These are phyloP conservation scores for Phytophthora hybrid DNA, from an alignment of 352 stramenopile species.

Conservation along the genomic window DNA sequence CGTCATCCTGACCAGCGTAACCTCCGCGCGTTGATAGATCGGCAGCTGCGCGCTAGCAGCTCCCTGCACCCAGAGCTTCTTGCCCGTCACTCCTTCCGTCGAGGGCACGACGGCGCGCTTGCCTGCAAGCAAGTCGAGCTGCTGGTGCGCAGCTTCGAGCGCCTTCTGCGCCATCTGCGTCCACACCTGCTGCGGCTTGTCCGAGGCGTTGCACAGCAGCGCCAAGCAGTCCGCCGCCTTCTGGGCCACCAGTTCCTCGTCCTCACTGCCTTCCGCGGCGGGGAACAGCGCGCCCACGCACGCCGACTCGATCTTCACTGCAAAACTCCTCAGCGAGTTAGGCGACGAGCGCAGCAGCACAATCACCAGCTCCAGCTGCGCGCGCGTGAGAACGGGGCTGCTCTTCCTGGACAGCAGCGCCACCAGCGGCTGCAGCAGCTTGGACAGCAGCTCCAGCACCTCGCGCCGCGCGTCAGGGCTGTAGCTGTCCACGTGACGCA, in stretches of 20 bases:
- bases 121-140: conserved; percentile 71
- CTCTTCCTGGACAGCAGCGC: conserved; percentile 51
- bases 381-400: conserved; percentile 21
- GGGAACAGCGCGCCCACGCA: conserved; percentile 43
- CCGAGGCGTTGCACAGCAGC: conserved; percentile 63
- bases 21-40: conserved; percentile 68
- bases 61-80: conserved; percentile 73
- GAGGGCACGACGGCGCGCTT: conserved; percentile 44
- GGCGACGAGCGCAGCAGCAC: conserved; percentile 62
- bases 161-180: conserved; percentile 71
- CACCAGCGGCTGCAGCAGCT: conserved; percentile 67
- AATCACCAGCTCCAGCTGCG: conserved; percentile 53
- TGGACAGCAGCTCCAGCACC: conserved; percentile 64
- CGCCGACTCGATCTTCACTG: conserved; percentile 72
- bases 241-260: conserved; percentile 25
- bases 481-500: conserved; percentile 62
- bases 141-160: conserved; percentile 66
- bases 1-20: conserved; percentile 50
- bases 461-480: conserved; percentile 67
- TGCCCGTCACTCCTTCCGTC: conserved; percentile 41
- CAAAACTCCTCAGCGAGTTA: conserved; percentile 62
- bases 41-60: conserved; percentile 44
- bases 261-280: conserved; percentile 25
- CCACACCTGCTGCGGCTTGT: conserved; percentile 70
- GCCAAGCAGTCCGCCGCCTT: conserved; percentile 55